Evolutionary conservation across 2,329 filamentous ascomycete genomes (phyloP).

Genomic region (Torrubiella hemipterigena): DNA sequence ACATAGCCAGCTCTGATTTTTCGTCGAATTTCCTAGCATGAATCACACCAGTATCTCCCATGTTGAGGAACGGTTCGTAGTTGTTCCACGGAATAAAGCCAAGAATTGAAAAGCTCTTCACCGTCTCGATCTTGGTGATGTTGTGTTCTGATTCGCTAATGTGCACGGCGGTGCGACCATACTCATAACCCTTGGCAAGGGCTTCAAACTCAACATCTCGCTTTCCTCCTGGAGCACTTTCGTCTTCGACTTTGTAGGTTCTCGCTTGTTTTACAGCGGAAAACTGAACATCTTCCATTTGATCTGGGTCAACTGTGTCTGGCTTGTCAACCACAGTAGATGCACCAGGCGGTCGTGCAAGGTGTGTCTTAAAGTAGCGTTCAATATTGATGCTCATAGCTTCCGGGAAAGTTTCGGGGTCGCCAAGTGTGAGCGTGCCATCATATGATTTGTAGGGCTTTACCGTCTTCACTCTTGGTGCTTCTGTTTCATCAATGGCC

Average conservation of each 20-base stretch:
- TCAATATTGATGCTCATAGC: slow-evolving; percentile 79
- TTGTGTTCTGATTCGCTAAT: slow-evolving; percentile 80
- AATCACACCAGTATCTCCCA: slow-evolving; percentile 71
- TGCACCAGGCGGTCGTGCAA: slow-evolving; percentile 61
- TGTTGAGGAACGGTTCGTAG: slow-evolving; percentile 75
- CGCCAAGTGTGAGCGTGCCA: slow-evolving; percentile 68
- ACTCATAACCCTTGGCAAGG: slow-evolving; percentile 87
- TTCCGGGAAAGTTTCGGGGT: slow-evolving; percentile 59
- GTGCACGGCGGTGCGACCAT: slow-evolving; percentile 81
- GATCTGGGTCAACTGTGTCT: slow-evolving; percentile 35
- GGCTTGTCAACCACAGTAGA: slow-evolving; percentile 58
- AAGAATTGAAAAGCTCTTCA: slow-evolving; percentile 64
- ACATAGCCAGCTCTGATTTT: slow-evolving; percentile 74
- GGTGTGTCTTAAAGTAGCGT: slow-evolving; percentile 77
- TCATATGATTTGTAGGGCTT: slow-evolving; percentile 69
- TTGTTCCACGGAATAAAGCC: slow-evolving; percentile 70
- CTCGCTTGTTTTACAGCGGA: slow-evolving; percentile 65
- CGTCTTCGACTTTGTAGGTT: slow-evolving; percentile 70
- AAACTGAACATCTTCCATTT: slow-evolving; percentile 43
- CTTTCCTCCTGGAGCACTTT: slow-evolving; percentile 64
- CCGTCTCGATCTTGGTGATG: slow-evolving; percentile 76
- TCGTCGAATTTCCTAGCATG: slow-evolving; percentile 67
- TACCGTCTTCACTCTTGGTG: slow-evolving; percentile 64
- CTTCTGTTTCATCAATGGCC: slow-evolving; percentile 68
- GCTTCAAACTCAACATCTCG: slow-evolving; percentile 70